Percentiles rank a stretch among this genome's conserved stretches.
phyloP scores from a whole-genome alignment of 305 asterid species.

The Withania somnifera region DNA sequence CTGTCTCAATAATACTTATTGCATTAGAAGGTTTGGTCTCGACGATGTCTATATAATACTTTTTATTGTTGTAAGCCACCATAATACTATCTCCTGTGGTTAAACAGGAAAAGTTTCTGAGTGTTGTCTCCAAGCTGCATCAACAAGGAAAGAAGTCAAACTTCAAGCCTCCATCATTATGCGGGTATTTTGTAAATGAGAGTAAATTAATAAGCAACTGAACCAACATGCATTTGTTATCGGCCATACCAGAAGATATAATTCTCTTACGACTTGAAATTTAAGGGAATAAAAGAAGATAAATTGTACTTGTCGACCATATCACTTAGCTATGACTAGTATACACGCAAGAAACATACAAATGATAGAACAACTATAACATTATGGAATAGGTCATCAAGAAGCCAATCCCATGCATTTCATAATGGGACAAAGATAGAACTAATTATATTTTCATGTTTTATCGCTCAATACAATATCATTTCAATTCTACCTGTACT shows the following conservation, averaged over 20 bases:
- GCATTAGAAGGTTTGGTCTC: constrained; percentile 90
- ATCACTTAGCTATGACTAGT: neutral
- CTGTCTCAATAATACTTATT: constrained; percentile 90
- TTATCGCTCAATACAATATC: neutral
- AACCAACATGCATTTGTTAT: neutral
- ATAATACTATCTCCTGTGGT: constrained; percentile 93
- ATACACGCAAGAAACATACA: neutral
- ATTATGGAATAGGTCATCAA: neutral
- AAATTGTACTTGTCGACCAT: neutral
- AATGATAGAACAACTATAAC: neutral
- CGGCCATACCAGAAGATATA: neutral
- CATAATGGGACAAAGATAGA: neutral
- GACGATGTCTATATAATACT: constrained; percentile 84
- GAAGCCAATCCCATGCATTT: neutral
- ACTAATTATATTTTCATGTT: neutral
- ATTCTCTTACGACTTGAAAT: neutral
- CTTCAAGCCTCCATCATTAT: neutral
- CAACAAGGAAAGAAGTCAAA: constrained; percentile 2
- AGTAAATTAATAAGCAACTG: neutral
- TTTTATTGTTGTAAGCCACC: constrained; percentile 96
- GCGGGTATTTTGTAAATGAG: neutral
- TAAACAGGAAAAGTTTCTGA: constrained; percentile 95
- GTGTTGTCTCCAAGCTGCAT: constrained; percentile 95
- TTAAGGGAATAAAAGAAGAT: neutral
- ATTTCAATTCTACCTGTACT: neutral